phyloP scores from a whole-genome alignment of 768 basidiomycete genomes.

The Pleurotus ostreatus region DNA sequence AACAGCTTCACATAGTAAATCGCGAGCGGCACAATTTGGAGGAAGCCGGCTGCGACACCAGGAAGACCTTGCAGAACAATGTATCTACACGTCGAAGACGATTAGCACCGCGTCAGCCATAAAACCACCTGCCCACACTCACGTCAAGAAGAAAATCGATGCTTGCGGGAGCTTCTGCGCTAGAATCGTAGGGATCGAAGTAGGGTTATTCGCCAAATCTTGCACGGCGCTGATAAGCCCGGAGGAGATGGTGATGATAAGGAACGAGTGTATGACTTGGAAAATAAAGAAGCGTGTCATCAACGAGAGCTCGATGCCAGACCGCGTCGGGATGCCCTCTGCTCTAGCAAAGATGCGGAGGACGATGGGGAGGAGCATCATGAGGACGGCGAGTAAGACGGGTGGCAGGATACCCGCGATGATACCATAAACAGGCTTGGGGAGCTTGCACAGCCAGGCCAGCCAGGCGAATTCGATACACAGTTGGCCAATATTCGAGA shows the following conservation, averaged over 20 bases:
- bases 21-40: slow-evolving; percentile 69
- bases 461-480: slow-evolving; percentile 67
- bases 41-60: slow-evolving; percentile 74
- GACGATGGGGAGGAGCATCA: slow-evolving; percentile 83
- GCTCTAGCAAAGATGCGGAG: slow-evolving; percentile 76
- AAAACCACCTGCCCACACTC: slow-evolving; percentile 16
- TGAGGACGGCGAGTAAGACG: slow-evolving; percentile 82
- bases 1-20: slow-evolving; percentile 91
- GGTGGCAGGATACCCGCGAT: slow-evolving; percentile 87
- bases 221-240: slow-evolving; percentile 77
- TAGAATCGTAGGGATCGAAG: slow-evolving; percentile 63
- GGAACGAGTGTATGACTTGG: slow-evolving; percentile 90
- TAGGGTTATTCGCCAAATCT: slow-evolving; percentile 61
- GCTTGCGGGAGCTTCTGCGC: slow-evolving; percentile 78
- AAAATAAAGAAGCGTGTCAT: slow-evolving; percentile 94
- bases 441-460: slow-evolving; percentile 77
- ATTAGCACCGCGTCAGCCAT: not conserved
- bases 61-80: slow-evolving; percentile 79
- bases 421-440: slow-evolving; percentile 66
- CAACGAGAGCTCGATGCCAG: slow-evolving; percentile 80
- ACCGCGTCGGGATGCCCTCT: slow-evolving; percentile 86
- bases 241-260: slow-evolving; percentile 81
- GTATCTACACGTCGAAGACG: slow-evolving; percentile 40
- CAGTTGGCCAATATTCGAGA: slow-evolving; percentile 78
- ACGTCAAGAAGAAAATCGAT: slow-evolving; percentile 90